A percentile compares a stretch with the other conserved stretches of the same genome.
Evolutionary conservation across 768 basidiomycete genomes (phyloP).

Genomic region (Bullera alba): DNA sequence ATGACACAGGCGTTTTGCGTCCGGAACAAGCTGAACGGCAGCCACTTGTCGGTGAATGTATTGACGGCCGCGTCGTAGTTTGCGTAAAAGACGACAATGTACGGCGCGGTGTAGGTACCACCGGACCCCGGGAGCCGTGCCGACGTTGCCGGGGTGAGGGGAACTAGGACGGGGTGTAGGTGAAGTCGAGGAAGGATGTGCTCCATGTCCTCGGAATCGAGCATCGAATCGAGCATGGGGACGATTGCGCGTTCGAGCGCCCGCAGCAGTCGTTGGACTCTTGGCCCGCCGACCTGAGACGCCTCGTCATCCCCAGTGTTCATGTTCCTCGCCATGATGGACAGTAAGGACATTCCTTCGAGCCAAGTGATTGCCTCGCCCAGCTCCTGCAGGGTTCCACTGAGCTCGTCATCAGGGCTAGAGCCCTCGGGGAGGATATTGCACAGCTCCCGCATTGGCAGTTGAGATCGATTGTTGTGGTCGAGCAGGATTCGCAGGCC

Average conservation of each 20-base stretch:
- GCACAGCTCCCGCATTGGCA: slow-evolving; percentile 44
- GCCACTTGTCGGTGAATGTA: slow-evolving; percentile 42
- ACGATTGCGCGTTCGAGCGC: slow-evolving; percentile 39
- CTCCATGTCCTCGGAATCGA: slow-evolving; percentile 38
- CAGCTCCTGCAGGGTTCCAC: slow-evolving; percentile 43
- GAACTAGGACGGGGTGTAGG: slow-evolving; percentile 41
- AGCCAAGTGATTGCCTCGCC: slow-evolving; percentile 41
- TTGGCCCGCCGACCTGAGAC: slow-evolving; percentile 8
- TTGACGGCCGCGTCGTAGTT: slow-evolving; percentile 44
- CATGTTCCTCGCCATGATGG: slow-evolving; percentile 33
- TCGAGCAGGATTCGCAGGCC: slow-evolving; percentile 44
- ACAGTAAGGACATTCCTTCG: slow-evolving; percentile 40
- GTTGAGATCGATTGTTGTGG: slow-evolving; percentile 30
- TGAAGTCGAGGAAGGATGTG: slow-evolving; percentile 38
- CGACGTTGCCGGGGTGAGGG: slow-evolving; percentile 29
- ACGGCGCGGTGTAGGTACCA: slow-evolving; percentile 30
- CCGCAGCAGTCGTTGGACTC: slow-evolving; percentile 19
- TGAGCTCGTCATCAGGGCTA: slow-evolving; percentile 10
- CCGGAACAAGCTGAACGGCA: slow-evolving; percentile 44
- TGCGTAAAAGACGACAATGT: slow-evolving; percentile 44
- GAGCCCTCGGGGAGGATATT: slow-evolving; percentile 4
- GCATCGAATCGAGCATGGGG: slow-evolving; percentile 42
- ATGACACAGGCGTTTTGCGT: slow-evolving; percentile 45
- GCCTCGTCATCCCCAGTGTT: slow-evolving; percentile 1
- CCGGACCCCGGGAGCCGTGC: neutral